Conservation (phyloP, 148 eudicot genomes). For the Nepenthes mirabilis region DNA sequence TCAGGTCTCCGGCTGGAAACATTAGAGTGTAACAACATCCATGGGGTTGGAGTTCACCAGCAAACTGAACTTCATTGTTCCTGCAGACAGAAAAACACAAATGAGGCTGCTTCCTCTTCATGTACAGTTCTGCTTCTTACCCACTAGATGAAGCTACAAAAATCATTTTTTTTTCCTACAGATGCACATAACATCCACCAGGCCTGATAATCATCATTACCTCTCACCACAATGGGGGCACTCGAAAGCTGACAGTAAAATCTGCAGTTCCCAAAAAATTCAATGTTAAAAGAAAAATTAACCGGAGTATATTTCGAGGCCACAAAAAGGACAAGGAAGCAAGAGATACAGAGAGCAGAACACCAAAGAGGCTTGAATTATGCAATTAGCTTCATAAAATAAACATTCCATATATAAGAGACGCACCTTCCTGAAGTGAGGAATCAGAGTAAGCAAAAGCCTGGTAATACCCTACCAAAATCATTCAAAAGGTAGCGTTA, state of each 20-base stretch:
- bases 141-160: neutral
- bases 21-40: constrained; percentile 56
- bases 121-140: neutral
- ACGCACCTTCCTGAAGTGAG: constrained; percentile 77
- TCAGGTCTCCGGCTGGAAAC: constrained; percentile 49
- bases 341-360: neutral
- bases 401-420: neutral
- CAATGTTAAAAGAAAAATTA: neutral
- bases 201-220: constrained; percentile 16
- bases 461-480: constrained; percentile 60
- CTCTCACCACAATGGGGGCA: constrained; percentile 97
- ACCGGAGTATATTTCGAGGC: too few species aligned
- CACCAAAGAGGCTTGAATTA: too few species aligned
- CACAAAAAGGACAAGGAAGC: neutral
- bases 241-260: constrained; percentile 86
- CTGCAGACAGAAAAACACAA: constrained; percentile 19
- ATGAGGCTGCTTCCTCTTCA: neutral
- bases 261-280: constrained; percentile 28
- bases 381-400: too few species aligned
- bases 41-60: constrained; percentile 76
- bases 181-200: neutral
- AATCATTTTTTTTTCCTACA: neutral
- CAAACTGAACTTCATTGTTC: constrained; percentile 95
- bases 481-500: neutral
- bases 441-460: constrained; percentile 69